phyloP scores from a whole-genome alignment of 768 basidiomycete genomes.

The Zangia roseola region DNA sequence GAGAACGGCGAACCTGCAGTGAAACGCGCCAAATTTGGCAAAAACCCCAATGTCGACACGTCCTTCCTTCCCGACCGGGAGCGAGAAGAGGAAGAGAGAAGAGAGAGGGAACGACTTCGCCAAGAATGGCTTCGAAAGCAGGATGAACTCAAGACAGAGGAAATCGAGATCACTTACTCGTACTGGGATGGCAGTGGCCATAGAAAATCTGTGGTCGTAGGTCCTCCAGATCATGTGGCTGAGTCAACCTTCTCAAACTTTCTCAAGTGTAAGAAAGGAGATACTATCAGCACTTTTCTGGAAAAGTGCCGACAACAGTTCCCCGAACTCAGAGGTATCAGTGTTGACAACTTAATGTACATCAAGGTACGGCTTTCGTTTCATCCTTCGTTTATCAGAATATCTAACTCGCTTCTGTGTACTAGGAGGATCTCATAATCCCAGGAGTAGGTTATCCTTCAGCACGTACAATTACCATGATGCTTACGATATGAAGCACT shows the following conservation, averaged over 20 bases:
- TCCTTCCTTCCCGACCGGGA: slow-evolving; percentile 98
- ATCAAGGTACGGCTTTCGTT: slow-evolving; percentile 66
- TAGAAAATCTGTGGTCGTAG: slow-evolving; percentile 83
- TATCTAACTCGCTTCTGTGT: slow-evolving; percentile 7
- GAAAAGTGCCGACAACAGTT: slow-evolving; percentile 93
- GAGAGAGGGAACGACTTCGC: slow-evolving; percentile 83
- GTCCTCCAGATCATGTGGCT: slow-evolving; percentile 28
- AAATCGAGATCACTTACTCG: slow-evolving; percentile 91
- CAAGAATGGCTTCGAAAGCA: slow-evolving; percentile 84
- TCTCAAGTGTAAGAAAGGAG: slow-evolving; percentile 92
- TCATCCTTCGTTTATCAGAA: background rate
- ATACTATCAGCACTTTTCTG: slow-evolving; percentile 81
- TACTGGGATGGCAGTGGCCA: slow-evolving; percentile 99
- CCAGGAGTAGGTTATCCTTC: slow-evolving; percentile 69
- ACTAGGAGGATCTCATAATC: slow-evolving; percentile 94
- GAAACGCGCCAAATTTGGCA: slow-evolving; percentile 81
- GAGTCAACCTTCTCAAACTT: background rate
- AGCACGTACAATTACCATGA: background rate
- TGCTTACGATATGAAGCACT: slow-evolving; percentile 57
- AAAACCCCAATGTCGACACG: slow-evolving; percentile 96
- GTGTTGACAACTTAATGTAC: slow-evolving; percentile 98
- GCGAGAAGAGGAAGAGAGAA: slow-evolving; percentile 89
- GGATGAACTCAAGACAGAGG: slow-evolving; percentile 64
- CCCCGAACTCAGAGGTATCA: slow-evolving; percentile 85
- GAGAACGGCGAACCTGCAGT: slow-evolving; percentile 45